Conservation (phyloP, 768 basidiomycete species). For the Amanita inopinata region DNA sequence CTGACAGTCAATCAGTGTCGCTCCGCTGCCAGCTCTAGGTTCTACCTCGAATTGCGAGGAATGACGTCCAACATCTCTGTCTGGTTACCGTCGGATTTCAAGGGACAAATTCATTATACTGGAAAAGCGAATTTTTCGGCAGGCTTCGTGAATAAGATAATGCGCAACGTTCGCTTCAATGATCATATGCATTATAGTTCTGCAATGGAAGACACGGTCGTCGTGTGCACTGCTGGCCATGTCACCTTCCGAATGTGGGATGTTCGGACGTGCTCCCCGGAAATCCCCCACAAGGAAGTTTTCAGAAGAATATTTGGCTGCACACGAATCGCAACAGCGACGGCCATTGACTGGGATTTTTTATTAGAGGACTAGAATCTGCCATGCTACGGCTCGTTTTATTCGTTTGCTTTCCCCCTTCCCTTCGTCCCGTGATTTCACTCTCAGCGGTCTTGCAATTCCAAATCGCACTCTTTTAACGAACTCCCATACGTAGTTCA, state of each 20-base stretch:
- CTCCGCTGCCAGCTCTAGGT: slow-evolving; percentile 39
- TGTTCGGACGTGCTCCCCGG: slow-evolving; percentile 52
- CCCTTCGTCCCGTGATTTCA: no score
- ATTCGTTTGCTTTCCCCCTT: slow-evolving; percentile 10
- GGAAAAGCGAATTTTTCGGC: slow-evolving; percentile 52
- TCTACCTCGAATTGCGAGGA: slow-evolving; percentile 57
- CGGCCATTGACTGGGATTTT: slow-evolving; percentile 69
- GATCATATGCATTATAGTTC: slow-evolving; percentile 23
- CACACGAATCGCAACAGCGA: slow-evolving; percentile 43
- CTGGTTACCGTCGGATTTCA: slow-evolving; percentile 76
- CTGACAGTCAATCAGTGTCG: slow-evolving; percentile 51
- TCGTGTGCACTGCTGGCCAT: slow-evolving; percentile 48
- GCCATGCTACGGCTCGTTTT: slow-evolving; percentile 1
- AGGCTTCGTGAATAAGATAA: slow-evolving; percentile 64
- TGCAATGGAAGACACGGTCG: slow-evolving; percentile 48
- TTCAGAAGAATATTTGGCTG: slow-evolving; percentile 57
- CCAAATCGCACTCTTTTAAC: no score
- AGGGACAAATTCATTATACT: slow-evolving; percentile 49
- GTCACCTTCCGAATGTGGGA: slow-evolving; percentile 79
- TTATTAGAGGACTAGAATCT: slow-evolving; percentile 52
- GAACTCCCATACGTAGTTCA: slow-evolving; percentile 5
- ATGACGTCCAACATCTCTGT: slow-evolving; percentile 62
- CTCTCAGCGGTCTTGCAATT: no score
- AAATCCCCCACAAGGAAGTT: slow-evolving; percentile 51
- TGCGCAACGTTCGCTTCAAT: slow-evolving; percentile 42